Percentiles rank a stretch among this genome's conserved stretches.
Evolutionary conservation across 495 filamentous ascomycete species (phyloP).

Genomic region (Bacidia rubella): DNA sequence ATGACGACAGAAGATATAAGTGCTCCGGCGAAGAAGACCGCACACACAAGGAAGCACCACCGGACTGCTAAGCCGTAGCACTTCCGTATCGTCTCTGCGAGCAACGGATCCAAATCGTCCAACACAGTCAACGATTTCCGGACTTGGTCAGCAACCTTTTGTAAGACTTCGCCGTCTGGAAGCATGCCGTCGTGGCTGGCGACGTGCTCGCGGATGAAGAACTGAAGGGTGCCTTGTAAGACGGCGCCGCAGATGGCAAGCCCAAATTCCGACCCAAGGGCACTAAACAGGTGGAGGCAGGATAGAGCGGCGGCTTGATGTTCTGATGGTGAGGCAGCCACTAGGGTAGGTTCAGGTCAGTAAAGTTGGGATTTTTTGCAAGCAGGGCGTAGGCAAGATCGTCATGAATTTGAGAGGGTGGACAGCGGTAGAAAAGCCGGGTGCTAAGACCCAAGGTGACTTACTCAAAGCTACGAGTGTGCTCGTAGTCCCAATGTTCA

Average conservation of each 20-base stretch:
- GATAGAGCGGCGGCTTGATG: background rate
- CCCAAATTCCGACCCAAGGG: slow-evolving; percentile 1
- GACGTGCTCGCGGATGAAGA: background rate
- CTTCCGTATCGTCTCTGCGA: background rate
- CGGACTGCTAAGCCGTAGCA: background rate
- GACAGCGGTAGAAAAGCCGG: background rate
- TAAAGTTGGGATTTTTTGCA: no score
- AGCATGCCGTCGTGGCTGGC: background rate
- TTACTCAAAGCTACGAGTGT: background rate
- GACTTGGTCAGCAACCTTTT: background rate
- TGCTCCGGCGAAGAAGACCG: background rate
- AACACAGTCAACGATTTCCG: background rate
- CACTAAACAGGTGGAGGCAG: slow-evolving; percentile 4
- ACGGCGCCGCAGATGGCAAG: slow-evolving; percentile 1
- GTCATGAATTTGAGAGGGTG: no score
- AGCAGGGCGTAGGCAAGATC: no score
- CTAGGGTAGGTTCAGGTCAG: background rate
- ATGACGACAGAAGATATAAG: background rate
- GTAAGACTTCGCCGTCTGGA: background rate
- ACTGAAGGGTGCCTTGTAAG: background rate
- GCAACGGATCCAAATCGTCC: background rate
- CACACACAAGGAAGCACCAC: background rate
- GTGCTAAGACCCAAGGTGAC: no score
- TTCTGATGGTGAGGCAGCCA: slow-evolving; percentile 1
- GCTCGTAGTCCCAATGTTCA: slow-evolving; percentile 1